Base-by-base conservation (phyloP, 192 early-diverging fungal species). In the Diversispora epigaea region DNA sequence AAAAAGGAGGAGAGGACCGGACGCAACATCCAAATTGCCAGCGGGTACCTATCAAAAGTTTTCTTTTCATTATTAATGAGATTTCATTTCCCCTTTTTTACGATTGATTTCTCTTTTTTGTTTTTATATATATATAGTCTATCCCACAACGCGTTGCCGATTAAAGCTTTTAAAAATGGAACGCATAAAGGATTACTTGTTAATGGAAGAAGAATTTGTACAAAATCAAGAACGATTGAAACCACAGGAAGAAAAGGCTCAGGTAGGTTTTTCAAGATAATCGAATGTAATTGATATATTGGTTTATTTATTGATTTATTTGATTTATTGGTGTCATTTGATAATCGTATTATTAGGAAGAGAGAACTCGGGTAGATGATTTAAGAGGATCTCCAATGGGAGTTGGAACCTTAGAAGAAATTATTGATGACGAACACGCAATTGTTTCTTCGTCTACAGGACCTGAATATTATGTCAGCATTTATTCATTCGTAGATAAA, bases 141-240 rank as follows among this genome's bases (percentile, higher is more conserved):
- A 92, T 81, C 97, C 97, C 55, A 95, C 96, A 6, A 96, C 96
- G 7, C 90, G 98, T 56, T 99, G 98, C 85, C 92, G 94, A 75
- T 89, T 99, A 60, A 97, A 97, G 88, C 88, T 98, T 71, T 89
- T 99, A 69, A 98, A 98, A 85, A 94, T 94, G 80, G 94, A 98
- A 78, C 89, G 98, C 22, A 97, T 99, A 71, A 97, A 99, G 81
- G 98, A 99, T 82, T 99, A 97, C 76, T 81, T 99, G 77, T 86
- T 98, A 47, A 90, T 99, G 84, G 97, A 99, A 82, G 98, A 98
- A 77, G 98, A 99, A 84, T 99, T 97, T 88, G 95, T 99, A 79
- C 90, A 93, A 79, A 99, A 99, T 86, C 98, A 99, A 85, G 96
- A 99, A 81, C 86, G 92, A 63, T 82, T 98, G 66, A 98, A 98